Conservation (phyloP, 1,139 yeast genomes). For the Wickerhamiella pararugosa region DNA sequence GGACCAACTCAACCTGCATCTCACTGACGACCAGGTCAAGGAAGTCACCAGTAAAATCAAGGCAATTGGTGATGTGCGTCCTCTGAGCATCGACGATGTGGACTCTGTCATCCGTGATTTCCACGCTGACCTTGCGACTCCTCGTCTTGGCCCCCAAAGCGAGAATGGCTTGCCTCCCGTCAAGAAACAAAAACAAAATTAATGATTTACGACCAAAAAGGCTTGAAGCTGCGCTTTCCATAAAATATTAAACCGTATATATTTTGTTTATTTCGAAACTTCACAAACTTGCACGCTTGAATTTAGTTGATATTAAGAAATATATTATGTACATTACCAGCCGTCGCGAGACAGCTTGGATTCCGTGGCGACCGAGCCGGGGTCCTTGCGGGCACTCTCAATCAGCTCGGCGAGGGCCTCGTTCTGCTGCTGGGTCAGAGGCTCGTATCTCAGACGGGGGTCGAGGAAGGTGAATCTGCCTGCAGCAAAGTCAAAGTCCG, state of each 20-base stretch:
- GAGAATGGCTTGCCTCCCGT: constrained; percentile 18
- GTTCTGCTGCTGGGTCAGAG: constrained; percentile 33
- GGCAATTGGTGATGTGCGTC: constrained; percentile 88
- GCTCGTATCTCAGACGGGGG: constrained; percentile 68
- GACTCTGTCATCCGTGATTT: constrained; percentile 90
- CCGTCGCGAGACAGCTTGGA: constrained; percentile 15
- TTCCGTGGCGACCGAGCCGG: constrained; percentile 13
- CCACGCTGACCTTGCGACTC: constrained; percentile 54
- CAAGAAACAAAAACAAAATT: constrained; percentile 16
- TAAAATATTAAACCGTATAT: no score
- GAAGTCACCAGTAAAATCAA: constrained; percentile 90
- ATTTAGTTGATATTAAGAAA: background rate
- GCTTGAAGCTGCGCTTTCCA: no score
- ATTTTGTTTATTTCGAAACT: no score
- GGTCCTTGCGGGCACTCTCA: constrained; percentile 16
- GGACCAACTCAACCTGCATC: constrained; percentile 81
- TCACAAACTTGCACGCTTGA: no score
- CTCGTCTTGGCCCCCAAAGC: constrained; percentile 21
- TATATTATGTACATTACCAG: constrained; percentile 11
- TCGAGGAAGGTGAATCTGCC: constrained; percentile 78
- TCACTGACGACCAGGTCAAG: constrained; percentile 87
- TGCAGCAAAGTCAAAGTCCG: constrained; percentile 84
- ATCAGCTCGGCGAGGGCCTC: constrained; percentile 15
- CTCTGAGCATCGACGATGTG: constrained; percentile 88
- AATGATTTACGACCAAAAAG: background rate